Conservation (phyloP, 2,329 filamentous ascomycete species). For the Chrysosporium keratinophilum region DNA sequence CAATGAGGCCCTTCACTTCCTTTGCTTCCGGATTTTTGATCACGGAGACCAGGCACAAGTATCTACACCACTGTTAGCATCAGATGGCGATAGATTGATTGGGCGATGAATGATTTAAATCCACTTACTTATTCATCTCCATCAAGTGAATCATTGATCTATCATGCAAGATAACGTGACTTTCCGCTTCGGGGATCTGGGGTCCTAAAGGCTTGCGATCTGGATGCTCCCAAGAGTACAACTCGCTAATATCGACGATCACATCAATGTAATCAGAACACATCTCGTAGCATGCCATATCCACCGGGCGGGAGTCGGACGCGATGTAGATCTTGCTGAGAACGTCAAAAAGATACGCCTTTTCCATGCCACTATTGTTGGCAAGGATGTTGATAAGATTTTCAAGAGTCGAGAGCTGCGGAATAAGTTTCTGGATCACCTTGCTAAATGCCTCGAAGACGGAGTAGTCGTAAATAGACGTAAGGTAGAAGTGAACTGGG, state of each 20-base stretch:
- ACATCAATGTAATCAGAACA: slow-evolving; percentile 98
- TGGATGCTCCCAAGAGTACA: slow-evolving; percentile 66
- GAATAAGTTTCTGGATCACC: slow-evolving; percentile 95
- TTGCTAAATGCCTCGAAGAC: slow-evolving; percentile 98
- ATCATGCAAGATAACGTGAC: slow-evolving; percentile 52
- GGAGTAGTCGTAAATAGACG: slow-evolving; percentile 95
- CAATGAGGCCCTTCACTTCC: slow-evolving; percentile 54
- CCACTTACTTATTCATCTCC: slow-evolving; percentile 53
- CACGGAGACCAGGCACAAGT: slow-evolving; percentile 53
- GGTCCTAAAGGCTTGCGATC: slow-evolving; percentile 34
- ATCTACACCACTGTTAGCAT: slow-evolving; percentile 34
- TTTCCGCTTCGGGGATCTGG: slow-evolving; percentile 48
- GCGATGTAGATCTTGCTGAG: slow-evolving; percentile 98
- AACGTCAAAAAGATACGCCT: slow-evolving; percentile 96
- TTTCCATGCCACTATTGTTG: slow-evolving; percentile 89
- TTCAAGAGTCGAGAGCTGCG: slow-evolving; percentile 83
- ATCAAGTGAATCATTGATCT: slow-evolving; percentile 53
- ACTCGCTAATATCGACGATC: slow-evolving; percentile 90
- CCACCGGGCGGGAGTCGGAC: slow-evolving; percentile 82
- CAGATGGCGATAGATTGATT: neutral
- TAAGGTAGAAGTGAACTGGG: slow-evolving; percentile 88
- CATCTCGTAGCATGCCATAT: slow-evolving; percentile 94
- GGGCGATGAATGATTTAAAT: neutral
- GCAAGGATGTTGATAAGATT: slow-evolving; percentile 88
- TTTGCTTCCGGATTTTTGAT: slow-evolving; percentile 56